phyloP scores from a whole-genome alignment of 2,329 filamentous ascomycete genomes.

The Cryphonectria parasitica region DNA sequence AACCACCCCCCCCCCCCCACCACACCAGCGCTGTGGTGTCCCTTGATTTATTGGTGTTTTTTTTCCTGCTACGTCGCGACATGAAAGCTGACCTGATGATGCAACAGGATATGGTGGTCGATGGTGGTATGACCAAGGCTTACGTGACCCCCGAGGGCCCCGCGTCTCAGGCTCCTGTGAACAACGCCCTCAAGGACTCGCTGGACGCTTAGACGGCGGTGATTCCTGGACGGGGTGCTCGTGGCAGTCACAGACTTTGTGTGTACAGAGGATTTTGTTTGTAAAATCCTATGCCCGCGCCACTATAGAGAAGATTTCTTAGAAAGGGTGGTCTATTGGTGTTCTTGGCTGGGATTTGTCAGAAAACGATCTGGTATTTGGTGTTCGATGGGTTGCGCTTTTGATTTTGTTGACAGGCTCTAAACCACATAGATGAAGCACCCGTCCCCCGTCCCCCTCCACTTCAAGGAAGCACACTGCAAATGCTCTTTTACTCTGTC shows the following conservation, averaged over 20 bases:
- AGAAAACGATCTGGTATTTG: neutral
- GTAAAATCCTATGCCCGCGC: neutral
- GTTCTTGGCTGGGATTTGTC: neutral
- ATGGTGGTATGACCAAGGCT: conserved; percentile 93
- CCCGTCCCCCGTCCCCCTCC: neutral
- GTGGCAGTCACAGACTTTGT: neutral
- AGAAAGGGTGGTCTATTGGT: neutral
- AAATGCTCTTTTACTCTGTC: neutral
- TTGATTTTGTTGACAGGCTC: neutral
- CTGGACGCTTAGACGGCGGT: conserved; percentile 38
- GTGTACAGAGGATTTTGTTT: neutral
- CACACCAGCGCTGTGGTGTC: neutral
- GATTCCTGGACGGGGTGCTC: conserved; percentile 24
- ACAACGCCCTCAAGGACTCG: conserved; percentile 60
- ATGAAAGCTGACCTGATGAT: conserved; percentile 12
- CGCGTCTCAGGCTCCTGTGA: conserved; percentile 56
- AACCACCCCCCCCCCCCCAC: too few species aligned
- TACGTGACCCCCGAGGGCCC: conserved; percentile 74
- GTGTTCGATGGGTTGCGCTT: conserved; percentile 1
- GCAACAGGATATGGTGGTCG: conserved; percentile 85
- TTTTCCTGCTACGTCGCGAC: neutral
- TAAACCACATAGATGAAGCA: neutral
- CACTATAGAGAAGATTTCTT: neutral
- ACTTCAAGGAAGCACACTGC: neutral
- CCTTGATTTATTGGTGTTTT: neutral